Evolutionary conservation across 306 rosid species (phyloP), one percentile per base, ranked within the genome.

Genomic region (Mucuna pruriens): DNA sequence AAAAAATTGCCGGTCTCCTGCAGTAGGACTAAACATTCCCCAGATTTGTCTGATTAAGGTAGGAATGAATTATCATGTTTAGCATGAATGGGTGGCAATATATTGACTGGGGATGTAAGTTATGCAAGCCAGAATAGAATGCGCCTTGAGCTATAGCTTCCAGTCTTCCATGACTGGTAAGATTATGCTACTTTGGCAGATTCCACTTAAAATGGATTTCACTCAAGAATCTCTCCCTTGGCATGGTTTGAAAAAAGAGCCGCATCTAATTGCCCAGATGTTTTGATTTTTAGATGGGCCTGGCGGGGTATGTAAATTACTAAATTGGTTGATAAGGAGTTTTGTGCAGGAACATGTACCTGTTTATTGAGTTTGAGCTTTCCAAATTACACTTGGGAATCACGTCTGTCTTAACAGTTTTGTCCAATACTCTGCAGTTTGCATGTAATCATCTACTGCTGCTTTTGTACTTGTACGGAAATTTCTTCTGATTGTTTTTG

Each of bases 31-130:
- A 64, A 95, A 95, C 87, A 89, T 95, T 69, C 99, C 98, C 57
- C 98, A 87, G 76, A 91, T 87, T 68, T 93, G 92, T 81, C 87
- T 95, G 85, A 94, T 95, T 71, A 89, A 93, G 85, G 97, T 93
- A 29, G 97, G 99, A 38, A 89, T 90, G 94, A 93, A 91, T 84
- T 92, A 91, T 80, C 83, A 88, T 73, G 93, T 93, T 74, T 91
- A 85, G 79, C 74, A 52, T 85, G 71, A 84, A n/a, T 74, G 29
- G 38, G 11, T 38, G 71, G 22, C 70, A 39, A 9, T 15, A 57
- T 49, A 48, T 72, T 36, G 55, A 81, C 75, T 71, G 57, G 9
- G 62, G 67, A 71, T 60, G 82, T 71, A 48, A 65, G 68, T 57
- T 63, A 65, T 71, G 73, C 79, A 77, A 74, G 77, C 51, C 75